A percentile compares a stretch with the other conserved stretches of the same genome.
phyloP scores from a whole-genome alignment of 306 rosid genomes.

The Glycine soja region DNA sequence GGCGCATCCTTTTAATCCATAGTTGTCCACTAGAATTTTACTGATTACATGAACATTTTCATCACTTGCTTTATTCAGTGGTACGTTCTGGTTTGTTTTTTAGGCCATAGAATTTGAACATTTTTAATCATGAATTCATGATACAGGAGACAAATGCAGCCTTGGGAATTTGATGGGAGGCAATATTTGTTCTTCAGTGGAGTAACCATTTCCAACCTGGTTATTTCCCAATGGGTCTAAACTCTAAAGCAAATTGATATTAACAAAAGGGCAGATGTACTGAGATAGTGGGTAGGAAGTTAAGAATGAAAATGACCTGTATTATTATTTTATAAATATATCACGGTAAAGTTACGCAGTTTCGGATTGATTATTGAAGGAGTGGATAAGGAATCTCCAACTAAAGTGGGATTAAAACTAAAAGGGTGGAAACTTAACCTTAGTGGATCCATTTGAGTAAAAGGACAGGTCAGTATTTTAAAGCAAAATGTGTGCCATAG shows the following conservation, averaged over 20 bases:
- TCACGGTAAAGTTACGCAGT: slow-evolving; percentile 14
- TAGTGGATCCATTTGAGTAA: slow-evolving; percentile 45
- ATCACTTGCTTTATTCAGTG: slow-evolving; percentile 25
- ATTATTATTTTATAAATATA: not conserved
- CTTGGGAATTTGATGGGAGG: slow-evolving; percentile 10
- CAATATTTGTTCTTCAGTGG: slow-evolving; percentile 37
- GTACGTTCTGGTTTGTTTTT: not conserved
- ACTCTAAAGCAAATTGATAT: slow-evolving; percentile 30
- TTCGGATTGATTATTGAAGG: slow-evolving; percentile 35
- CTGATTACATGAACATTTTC: not conserved
- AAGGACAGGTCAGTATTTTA: slow-evolving; percentile 43
- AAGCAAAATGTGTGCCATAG: slow-evolving; percentile 45
- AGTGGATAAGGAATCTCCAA: slow-evolving; percentile 54
- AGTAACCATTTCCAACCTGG: slow-evolving; percentile 39
- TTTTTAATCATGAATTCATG: slow-evolving; percentile 5
- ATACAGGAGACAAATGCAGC: not conserved
- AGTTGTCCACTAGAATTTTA: not conserved
- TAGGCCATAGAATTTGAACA: slow-evolving; percentile 15
- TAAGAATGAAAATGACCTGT: slow-evolving; percentile 39
- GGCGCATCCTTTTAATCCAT: not conserved
- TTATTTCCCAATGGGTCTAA: slow-evolving; percentile 6
- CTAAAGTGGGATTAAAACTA: slow-evolving; percentile 49
- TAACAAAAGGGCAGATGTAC: slow-evolving; percentile 7
- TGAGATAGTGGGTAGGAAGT: slow-evolving; percentile 29
- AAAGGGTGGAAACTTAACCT: slow-evolving; percentile 37